Evolutionary conservation across 306 rosid species (phyloP).

Genomic region (Astragalus membranaceus): DNA sequence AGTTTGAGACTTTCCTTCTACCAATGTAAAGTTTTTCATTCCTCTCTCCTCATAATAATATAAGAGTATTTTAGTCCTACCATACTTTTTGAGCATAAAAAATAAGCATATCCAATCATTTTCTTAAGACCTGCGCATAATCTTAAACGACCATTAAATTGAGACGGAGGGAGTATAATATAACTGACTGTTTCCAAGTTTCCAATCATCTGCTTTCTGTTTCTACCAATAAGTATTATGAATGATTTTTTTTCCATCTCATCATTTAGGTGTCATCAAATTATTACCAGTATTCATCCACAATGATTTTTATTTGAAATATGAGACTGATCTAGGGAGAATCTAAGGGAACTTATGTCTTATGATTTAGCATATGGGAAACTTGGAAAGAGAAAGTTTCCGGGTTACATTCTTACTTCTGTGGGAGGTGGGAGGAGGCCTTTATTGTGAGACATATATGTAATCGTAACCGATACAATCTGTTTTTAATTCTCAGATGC

Average conservation of each 20-base stretch:
- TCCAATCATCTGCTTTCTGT: not conserved
- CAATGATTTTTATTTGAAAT: not conserved
- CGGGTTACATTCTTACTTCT: not conserved
- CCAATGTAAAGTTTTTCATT: too few relatives aligned
- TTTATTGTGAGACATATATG: not conserved
- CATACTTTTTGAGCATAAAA: too few relatives aligned
- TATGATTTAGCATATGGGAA: not conserved
- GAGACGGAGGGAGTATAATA: too few relatives aligned
- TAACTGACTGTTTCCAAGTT: not conserved
- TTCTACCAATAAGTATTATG: constrained; percentile 6
- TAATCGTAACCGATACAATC: constrained; percentile 12
- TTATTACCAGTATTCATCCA: not conserved
- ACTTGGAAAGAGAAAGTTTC: not conserved
- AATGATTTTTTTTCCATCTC: not conserved
- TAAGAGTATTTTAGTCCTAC: too few relatives aligned
- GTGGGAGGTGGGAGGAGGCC: not conserved
- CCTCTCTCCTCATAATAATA: too few relatives aligned
- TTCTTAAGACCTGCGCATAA: too few relatives aligned
- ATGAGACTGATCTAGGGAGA: not conserved
- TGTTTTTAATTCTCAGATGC: constrained; percentile 51
- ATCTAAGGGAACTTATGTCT: not conserved
- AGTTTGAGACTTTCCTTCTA: too few relatives aligned
- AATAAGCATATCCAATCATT: too few relatives aligned
- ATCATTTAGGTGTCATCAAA: not conserved
- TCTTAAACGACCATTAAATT: too few relatives aligned